These are phyloP conservation scores for Retiboletus flavoniger DNA, from an alignment of 1,284 basidiomycete genomes.

Conservation along the genomic window DNA sequence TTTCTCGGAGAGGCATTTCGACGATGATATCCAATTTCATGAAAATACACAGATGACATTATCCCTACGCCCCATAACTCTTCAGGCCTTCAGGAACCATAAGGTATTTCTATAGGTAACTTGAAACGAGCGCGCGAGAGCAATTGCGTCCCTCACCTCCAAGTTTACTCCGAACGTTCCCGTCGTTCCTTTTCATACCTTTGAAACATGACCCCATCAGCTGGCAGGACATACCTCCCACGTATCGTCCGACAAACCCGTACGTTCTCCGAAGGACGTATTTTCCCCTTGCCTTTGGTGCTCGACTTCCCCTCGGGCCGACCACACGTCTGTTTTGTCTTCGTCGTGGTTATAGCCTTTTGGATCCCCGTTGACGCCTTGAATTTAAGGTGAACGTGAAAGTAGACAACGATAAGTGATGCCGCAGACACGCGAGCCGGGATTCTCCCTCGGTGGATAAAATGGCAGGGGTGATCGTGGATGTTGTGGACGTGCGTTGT, in stretches of 20 bases:
- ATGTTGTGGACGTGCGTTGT: too few relatives aligned
- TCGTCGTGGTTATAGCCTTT: conserved; percentile 4
- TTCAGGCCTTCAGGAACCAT: too few relatives aligned
- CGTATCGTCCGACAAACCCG: conserved; percentile 34
- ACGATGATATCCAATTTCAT: too few relatives aligned
- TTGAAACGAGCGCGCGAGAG: too few relatives aligned
- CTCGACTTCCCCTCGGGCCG: conserved; percentile 19
- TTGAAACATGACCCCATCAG: conserved; percentile 27
- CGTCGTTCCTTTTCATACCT: conserved; percentile 46
- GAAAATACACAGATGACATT: too few relatives aligned
- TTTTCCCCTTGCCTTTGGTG: conserved; percentile 32
- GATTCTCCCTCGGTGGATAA: too few relatives aligned
- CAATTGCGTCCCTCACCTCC: conserved; percentile 26
- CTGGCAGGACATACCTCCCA: conserved; percentile 24
- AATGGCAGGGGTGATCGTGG: too few relatives aligned
- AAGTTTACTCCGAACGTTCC: conserved; percentile 52
- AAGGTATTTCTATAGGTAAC: too few relatives aligned
- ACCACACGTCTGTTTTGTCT: conserved; percentile 19
- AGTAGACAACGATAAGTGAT: too few relatives aligned
- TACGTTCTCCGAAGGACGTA: conserved; percentile 23
- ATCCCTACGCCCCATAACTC: too few relatives aligned
- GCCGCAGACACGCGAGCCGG: too few relatives aligned
- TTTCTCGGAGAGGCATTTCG: too few relatives aligned
- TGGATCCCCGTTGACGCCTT: conserved; percentile 9
- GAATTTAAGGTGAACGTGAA: conserved; percentile 8